Evolutionary conservation across 768 basidiomycete species (phyloP).

Genomic region (Suillus spraguei): DNA sequence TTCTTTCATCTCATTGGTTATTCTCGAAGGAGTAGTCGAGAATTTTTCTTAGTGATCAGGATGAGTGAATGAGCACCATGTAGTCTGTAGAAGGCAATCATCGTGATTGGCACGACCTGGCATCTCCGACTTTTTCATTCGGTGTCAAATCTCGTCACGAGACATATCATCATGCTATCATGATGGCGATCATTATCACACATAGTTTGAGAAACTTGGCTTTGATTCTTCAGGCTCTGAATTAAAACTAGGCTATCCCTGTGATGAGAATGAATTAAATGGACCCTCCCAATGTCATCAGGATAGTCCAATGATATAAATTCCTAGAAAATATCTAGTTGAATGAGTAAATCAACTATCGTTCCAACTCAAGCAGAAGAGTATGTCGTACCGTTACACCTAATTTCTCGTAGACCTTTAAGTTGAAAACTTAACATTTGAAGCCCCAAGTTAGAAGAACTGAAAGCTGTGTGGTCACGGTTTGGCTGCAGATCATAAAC

Average conservation of each 20-base stretch:
- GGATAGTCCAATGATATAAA: no score
- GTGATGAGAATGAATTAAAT: neutral
- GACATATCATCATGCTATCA: neutral
- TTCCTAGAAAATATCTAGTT: no score
- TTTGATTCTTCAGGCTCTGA: neutral
- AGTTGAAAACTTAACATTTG: no score
- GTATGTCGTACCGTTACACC: no score
- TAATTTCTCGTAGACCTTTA: no score
- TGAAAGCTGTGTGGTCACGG: no score
- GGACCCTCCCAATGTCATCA: no score
- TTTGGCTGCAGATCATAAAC: no score
- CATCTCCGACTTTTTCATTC: neutral
- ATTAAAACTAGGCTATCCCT: neutral
- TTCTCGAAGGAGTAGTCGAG: neutral
- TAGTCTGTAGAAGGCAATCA: constrained; percentile 14
- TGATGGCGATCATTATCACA: neutral
- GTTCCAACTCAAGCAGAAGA: no score
- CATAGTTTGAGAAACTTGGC: neutral
- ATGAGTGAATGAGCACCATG: constrained; percentile 13
- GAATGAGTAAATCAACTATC: no score
- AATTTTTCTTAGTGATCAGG: neutral
- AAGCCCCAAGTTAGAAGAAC: no score
- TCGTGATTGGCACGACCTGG: constrained; percentile 7
- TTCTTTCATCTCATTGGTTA: neutral
- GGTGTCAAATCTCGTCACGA: neutral